phyloP scores from a whole-genome alignment of 2,329 filamentous ascomycete genomes.

The Truncatella angustata region DNA sequence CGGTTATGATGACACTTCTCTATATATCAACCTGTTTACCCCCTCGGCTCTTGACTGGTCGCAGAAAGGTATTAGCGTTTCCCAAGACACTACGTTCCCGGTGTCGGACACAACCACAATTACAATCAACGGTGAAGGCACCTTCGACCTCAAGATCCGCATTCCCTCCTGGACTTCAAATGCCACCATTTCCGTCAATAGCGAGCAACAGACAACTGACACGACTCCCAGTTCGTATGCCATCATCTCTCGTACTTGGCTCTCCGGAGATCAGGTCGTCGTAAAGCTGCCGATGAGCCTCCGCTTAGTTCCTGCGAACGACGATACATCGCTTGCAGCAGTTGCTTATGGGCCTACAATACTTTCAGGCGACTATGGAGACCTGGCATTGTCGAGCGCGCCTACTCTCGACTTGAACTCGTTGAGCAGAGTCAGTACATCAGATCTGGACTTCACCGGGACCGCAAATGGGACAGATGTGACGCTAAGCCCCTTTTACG shows the following conservation, averaged over 20 bases:
- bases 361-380: slow-evolving; percentile 44
- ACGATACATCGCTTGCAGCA: slow-evolving; percentile 40
- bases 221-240: slow-evolving; percentile 38
- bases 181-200: slow-evolving; percentile 41
- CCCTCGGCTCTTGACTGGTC: slow-evolving; percentile 45
- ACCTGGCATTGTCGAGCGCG: slow-evolving; percentile 17
- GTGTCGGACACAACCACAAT: slow-evolving; percentile 37
- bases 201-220: slow-evolving; percentile 23
- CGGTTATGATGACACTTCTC: slow-evolving; percentile 37
- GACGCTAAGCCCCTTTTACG: slow-evolving; percentile 36
- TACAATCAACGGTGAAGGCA: slow-evolving; percentile 30
- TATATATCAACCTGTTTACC: slow-evolving; percentile 50
- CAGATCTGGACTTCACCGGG: slow-evolving; percentile 30
- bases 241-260: slow-evolving; percentile 39
- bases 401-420: slow-evolving; percentile 30
- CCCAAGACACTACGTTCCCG: slow-evolving; percentile 43
- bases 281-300: slow-evolving; percentile 46
- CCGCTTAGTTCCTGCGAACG: slow-evolving; percentile 43
- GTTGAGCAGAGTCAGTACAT: slow-evolving; percentile 20
- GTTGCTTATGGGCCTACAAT: slow-evolving; percentile 46
- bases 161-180: slow-evolving; percentile 44
- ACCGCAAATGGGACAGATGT: slow-evolving; percentile 29
- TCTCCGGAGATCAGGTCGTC: slow-evolving; percentile 38
- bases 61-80: slow-evolving; percentile 36
- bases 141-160: slow-evolving; percentile 36